Evolutionary conservation across 257 asterid genomes (phyloP).

Genomic region (Nicotiana otophora): DNA sequence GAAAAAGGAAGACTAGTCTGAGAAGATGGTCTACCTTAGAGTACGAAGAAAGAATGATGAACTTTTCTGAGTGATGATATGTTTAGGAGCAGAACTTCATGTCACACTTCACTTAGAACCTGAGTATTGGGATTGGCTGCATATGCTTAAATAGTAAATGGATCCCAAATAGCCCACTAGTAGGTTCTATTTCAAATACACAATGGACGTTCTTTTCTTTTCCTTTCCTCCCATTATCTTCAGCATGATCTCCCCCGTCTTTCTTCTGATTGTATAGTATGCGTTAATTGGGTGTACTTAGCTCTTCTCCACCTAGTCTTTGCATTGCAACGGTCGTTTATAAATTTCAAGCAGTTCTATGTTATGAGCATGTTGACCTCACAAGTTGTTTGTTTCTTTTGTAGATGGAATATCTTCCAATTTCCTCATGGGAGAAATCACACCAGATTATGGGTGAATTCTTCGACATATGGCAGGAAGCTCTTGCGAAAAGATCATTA

Average conservation of each 20-base stretch:
- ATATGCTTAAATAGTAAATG: not conserved
- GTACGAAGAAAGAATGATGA: not conserved
- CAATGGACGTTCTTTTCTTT: not conserved
- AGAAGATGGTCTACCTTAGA: not conserved
- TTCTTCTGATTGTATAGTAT: not conserved
- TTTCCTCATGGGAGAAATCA: constrained; percentile 86
- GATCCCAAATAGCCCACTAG: not conserved
- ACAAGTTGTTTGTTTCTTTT: constrained; percentile 16
- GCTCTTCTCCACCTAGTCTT: not conserved
- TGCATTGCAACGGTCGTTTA: not conserved
- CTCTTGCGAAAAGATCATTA: constrained; percentile 67
- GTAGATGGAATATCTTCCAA: constrained; percentile 91
- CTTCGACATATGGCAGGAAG: constrained; percentile 84
- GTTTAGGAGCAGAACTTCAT: not conserved
- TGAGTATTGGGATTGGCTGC: not conserved
- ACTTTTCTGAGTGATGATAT: not conserved
- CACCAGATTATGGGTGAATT: constrained; percentile 81
- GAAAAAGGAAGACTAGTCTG: not conserved
- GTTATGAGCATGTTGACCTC: not conserved
- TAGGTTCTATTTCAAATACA: not conserved
- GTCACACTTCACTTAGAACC: not conserved
- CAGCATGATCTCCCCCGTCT: not conserved
- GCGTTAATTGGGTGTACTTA: not conserved
- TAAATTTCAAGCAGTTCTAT: not conserved
- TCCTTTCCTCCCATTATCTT: not conserved